Conservation (phyloP, 257 asterid species). For the Rauvolfia tetraphylla region DNA sequence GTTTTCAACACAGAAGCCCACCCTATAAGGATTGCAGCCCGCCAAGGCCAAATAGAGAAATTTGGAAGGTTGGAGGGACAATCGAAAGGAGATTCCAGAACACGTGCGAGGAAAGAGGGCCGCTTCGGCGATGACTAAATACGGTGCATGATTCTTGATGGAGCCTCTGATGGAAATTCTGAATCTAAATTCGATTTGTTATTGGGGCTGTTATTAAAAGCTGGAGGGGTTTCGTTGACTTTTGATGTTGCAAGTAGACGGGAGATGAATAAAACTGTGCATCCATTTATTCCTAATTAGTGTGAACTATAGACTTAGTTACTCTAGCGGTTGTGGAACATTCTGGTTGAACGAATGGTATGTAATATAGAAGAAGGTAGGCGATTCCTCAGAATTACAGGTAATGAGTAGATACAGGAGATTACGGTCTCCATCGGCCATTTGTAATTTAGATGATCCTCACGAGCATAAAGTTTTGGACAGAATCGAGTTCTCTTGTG, state of each 20-base stretch:
- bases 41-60: slow-evolving; percentile 35
- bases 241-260: background rate
- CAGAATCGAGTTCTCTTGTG: background rate
- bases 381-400: background rate
- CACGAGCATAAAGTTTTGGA: background rate
- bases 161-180: background rate
- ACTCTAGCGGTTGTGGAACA: background rate
- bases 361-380: slow-evolving; percentile 4
- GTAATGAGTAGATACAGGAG: background rate
- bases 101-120: slow-evolving; percentile 86
- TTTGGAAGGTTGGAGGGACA: slow-evolving; percentile 32
- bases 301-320: too few species aligned
- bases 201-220: background rate
- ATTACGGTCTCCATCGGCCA: background rate
- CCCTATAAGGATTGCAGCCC: slow-evolving; percentile 73
- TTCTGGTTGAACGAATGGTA: slow-evolving; percentile 1
- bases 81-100: slow-evolving; percentile 33
- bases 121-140: slow-evolving; percentile 54
- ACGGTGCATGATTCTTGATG: background rate
- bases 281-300: background rate
- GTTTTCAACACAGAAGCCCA: slow-evolving; percentile 99
- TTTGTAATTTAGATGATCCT: slow-evolving; percentile 10
- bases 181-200: too few species aligned
- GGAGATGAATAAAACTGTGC: background rate
- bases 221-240: background rate